A percentile compares a stretch with the other conserved stretches of the same genome.
These are phyloP conservation scores for Auriscalpium microsporum DNA, from an alignment of 768 basidiomycete species.

Conservation along the genomic window DNA sequence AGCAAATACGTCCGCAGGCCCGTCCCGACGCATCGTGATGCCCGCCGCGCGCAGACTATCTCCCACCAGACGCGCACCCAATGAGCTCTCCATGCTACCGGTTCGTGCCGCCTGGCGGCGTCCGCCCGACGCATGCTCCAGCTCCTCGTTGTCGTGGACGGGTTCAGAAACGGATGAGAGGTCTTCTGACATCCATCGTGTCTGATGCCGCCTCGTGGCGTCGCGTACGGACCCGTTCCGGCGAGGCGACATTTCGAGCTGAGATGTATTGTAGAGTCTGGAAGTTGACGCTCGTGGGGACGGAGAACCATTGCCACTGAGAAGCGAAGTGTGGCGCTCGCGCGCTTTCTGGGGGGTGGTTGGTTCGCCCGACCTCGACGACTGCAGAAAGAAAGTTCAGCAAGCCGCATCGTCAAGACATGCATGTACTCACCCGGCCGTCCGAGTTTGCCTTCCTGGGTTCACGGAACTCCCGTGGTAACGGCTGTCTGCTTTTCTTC, in stretches of 20 bases:
- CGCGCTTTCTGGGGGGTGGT: slow-evolving; percentile 14
- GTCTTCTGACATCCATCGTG: slow-evolving; percentile 49
- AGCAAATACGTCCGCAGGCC: slow-evolving; percentile 29
- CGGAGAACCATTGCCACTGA: slow-evolving; percentile 7
- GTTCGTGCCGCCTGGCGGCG: slow-evolving; percentile 48
- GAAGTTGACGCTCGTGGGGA: slow-evolving; percentile 14
- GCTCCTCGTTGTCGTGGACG: slow-evolving; percentile 18
- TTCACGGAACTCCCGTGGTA: slow-evolving; percentile 43
- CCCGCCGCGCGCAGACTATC: slow-evolving; percentile 70
- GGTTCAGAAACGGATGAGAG: slow-evolving; percentile 18
- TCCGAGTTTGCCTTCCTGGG: slow-evolving; percentile 30
- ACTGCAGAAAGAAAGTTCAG: background rate
- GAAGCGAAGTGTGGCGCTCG: slow-evolving; percentile 11
- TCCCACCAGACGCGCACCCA: slow-evolving; percentile 53
- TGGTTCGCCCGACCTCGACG: slow-evolving; percentile 6
- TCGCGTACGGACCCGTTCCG: slow-evolving; percentile 38
- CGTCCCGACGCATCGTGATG: slow-evolving; percentile 33
- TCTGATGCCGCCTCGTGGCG: slow-evolving; percentile 39
- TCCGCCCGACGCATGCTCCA: slow-evolving; percentile 23
- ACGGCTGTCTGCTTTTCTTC: slow-evolving; percentile 37
- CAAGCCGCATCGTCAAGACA: background rate
- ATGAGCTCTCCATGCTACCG: slow-evolving; percentile 64
- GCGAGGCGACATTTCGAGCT: slow-evolving; percentile 18
- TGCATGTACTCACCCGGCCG: slow-evolving; percentile 29
- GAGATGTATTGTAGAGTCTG: slow-evolving; percentile 6